A percentile compares a stretch with the other conserved stretches of the same genome.
phyloP scores from a whole-genome alignment of 164 flowering plant genomes.

The Nymphaea colorata region DNA sequence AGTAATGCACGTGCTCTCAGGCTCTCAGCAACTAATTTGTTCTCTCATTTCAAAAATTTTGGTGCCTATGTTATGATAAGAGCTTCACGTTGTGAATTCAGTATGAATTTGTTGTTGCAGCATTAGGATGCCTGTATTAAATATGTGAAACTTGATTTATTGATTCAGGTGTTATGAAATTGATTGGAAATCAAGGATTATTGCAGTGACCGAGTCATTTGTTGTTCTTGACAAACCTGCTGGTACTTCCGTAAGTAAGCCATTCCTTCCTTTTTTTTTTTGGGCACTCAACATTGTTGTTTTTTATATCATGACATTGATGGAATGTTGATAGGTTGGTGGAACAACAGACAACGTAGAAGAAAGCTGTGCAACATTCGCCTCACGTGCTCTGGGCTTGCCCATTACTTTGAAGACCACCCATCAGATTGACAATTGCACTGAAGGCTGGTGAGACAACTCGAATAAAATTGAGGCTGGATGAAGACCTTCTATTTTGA shows the following conservation, averaged over 20 bases:
- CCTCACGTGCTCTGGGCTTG: slow-evolving; percentile 80
- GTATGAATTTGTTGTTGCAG: neutral
- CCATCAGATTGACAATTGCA: slow-evolving; percentile 97
- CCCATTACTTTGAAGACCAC: slow-evolving; percentile 56
- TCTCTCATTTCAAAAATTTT: too few relatives aligned
- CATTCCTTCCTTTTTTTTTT: slow-evolving; percentile 1
- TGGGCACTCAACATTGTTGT: neutral
- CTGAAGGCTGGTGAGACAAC: slow-evolving; percentile 76
- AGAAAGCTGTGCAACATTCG: slow-evolving; percentile 90
- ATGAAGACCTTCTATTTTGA: neutral
- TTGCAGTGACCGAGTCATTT: slow-evolving; percentile 67
- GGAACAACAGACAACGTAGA: slow-evolving; percentile 90
- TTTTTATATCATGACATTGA: neutral
- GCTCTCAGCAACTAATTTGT: neutral
- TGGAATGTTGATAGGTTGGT: slow-evolving; percentile 48
- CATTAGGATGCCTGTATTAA: neutral
- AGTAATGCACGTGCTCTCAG: neutral
- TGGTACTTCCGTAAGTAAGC: slow-evolving; percentile 72
- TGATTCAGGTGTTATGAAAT: slow-evolving; percentile 80
- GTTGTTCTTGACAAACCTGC: slow-evolving; percentile 96
- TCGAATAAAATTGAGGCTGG: neutral
- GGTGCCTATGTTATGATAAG: neutral
- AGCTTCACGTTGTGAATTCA: neutral
- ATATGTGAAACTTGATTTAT: neutral
- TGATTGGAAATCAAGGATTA: slow-evolving; percentile 89